Percentiles rank a stretch among this genome's conserved stretches.
phyloP scores from a whole-genome alignment of 2,329 filamentous ascomycete species.

The Lizonia empirigonia region DNA sequence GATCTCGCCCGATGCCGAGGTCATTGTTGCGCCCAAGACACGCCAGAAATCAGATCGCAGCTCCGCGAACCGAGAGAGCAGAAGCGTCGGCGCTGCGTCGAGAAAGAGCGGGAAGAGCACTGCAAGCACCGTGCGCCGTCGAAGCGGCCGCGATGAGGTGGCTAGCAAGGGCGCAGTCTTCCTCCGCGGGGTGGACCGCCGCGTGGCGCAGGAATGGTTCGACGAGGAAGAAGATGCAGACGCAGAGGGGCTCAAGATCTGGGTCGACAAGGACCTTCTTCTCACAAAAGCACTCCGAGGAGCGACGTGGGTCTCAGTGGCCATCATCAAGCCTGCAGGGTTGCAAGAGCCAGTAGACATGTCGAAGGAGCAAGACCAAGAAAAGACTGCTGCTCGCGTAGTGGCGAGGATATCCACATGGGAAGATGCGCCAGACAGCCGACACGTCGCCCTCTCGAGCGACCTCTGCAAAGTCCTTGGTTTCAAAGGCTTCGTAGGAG shows the following conservation, averaged over 20 bases:
- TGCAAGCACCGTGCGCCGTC: conserved; percentile 70
- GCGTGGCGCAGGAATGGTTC: conserved; percentile 75
- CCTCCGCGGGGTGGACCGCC: conserved; percentile 77
- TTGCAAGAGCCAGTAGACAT: conserved; percentile 74
- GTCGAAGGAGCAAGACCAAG: conserved; percentile 68
- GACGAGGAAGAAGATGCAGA: conserved; percentile 62
- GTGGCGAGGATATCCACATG: conserved; percentile 78
- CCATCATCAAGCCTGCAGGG: conserved; percentile 82
- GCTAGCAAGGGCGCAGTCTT: conserved; percentile 70
- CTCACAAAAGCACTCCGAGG: conserved; percentile 74
- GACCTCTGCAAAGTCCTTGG: conserved; percentile 76
- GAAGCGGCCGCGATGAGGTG: conserved; percentile 66
- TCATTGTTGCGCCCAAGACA: conserved; percentile 94
- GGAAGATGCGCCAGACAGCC: conserved; percentile 84
- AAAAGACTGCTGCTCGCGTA: conserved; percentile 67
- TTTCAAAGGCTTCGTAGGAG: conserved; percentile 76
- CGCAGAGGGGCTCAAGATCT: conserved; percentile 70
- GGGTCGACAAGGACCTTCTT: conserved; percentile 82
- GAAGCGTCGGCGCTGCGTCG: conserved; percentile 80
- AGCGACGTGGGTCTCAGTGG: conserved; percentile 77
- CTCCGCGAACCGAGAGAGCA: conserved; percentile 67
- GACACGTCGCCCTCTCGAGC: conserved; percentile 79
- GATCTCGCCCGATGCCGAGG: conserved; percentile 90
- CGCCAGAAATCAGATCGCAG: conserved; percentile 70
- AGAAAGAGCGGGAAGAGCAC: conserved; percentile 78